A percentile compares a stretch with the other conserved stretches of the same genome.
These are phyloP conservation scores for Cladosporium halotolerans DNA, from an alignment of 2,329 filamentous ascomycete genomes.

Conservation along the genomic window DNA sequence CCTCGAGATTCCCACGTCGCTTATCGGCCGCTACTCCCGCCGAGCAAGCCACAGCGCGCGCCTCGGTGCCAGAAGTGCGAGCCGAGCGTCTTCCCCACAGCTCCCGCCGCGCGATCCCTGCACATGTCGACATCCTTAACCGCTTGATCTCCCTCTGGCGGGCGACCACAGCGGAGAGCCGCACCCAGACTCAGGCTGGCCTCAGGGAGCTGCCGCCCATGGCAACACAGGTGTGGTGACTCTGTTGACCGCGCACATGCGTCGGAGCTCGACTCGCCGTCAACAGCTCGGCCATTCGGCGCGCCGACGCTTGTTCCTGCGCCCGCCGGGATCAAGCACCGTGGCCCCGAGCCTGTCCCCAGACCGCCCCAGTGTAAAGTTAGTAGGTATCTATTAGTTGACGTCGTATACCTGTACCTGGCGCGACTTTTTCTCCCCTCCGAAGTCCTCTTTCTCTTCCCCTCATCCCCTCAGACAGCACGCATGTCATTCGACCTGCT, in stretches of 20 bases:
- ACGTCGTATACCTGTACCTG: constrained; percentile 8
- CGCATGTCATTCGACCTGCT: constrained; percentile 8
- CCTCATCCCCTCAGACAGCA: background rate
- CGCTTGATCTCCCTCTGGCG: background rate
- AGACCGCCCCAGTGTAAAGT: background rate
- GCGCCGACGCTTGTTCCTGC: constrained; percentile 1
- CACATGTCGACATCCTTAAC: constrained; percentile 7
- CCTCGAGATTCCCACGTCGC: too few species aligned
- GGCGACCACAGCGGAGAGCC: constrained; percentile 7
- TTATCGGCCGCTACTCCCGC: background rate
- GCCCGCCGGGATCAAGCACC: background rate
- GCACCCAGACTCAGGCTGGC: background rate
- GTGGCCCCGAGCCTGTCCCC: background rate
- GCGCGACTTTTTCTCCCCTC: background rate
- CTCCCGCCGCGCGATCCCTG: constrained; percentile 1
- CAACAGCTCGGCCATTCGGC: constrained; percentile 1
- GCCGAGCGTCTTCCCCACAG: background rate
- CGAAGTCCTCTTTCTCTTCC: background rate
- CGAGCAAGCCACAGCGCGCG: background rate
- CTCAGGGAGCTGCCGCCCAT: background rate
- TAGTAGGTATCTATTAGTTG: background rate
- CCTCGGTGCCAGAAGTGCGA: constrained; percentile 3
- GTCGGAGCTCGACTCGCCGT: background rate
- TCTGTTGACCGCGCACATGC: background rate
- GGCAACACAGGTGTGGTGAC: background rate